Conservation (phyloP, 352 stramenopile genomes). For the Phytopythium cucurbitacearum region DNA sequence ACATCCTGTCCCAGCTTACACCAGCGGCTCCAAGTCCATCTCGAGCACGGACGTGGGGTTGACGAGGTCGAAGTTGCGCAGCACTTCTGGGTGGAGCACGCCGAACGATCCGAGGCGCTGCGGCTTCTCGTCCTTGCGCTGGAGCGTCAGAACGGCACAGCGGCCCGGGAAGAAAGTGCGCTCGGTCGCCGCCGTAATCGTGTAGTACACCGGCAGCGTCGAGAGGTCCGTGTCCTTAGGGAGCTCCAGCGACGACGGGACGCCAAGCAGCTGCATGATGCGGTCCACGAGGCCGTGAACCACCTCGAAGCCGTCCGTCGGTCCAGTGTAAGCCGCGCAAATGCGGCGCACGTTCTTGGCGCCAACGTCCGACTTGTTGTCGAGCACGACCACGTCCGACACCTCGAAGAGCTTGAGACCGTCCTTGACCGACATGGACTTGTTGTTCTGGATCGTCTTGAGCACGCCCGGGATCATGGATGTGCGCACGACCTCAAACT, state of each 20-base stretch:
- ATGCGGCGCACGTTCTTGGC: conserved; percentile 95
- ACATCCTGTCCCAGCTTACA: conserved; percentile 56
- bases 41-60: conserved; percentile 97
- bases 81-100: conserved; percentile 97
- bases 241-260: conserved; percentile 75
- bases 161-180: conserved; percentile 95
- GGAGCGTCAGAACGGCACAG: conserved; percentile 93
- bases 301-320: conserved; percentile 98
- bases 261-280: conserved; percentile 97
- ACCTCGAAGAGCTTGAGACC: conserved; percentile 99
- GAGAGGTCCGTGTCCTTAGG: conserved; percentile 40
- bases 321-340: conserved; percentile 95
- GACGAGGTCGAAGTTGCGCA: conserved; percentile 97
- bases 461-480: conserved; percentile 97
- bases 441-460: conserved; percentile 99
- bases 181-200: conserved; percentile 55
- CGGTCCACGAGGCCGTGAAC: conserved; percentile 99
- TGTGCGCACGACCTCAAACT: conserved; percentile 99
- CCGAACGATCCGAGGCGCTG: conserved; percentile 94
- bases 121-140: conserved; percentile 58
- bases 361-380: conserved; percentile 91
- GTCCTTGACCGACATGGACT: conserved; percentile 93
- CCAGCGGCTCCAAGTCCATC: conserved; percentile 96
- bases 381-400: conserved; percentile 97
- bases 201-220: conserved; percentile 81